phyloP scores from a whole-genome alignment of 2,329 filamentous ascomycete genomes.

The Tolypocladium pustulatum region DNA sequence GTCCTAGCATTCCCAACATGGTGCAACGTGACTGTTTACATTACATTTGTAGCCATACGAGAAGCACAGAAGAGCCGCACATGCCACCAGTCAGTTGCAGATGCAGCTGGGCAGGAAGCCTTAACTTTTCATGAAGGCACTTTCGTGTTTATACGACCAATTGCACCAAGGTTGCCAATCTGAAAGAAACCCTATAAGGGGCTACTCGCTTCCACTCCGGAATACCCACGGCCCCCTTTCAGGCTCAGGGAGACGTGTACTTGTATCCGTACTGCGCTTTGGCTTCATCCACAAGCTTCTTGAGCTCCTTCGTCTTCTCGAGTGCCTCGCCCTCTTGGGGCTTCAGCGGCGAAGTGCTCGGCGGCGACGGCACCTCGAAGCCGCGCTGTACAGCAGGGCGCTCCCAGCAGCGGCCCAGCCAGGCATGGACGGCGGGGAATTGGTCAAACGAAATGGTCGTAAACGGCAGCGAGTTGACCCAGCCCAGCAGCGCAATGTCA shows the following conservation, averaged over 20 bases:
- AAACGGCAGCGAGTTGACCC: conserved; percentile 37
- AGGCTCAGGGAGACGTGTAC: conserved; percentile 27
- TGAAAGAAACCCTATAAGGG: neutral
- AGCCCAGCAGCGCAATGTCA: conserved; percentile 64
- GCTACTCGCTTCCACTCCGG: neutral
- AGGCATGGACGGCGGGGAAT: conserved; percentile 63
- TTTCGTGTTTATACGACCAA: neutral
- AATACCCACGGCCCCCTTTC: too few species aligned
- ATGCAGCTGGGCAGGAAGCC: too few species aligned
- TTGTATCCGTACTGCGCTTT: conserved; percentile 39
- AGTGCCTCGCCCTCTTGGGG: conserved; percentile 9
- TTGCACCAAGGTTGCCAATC: neutral
- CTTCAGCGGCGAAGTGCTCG: conserved; percentile 19
- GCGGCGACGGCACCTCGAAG: conserved; percentile 52
- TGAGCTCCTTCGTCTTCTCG: conserved; percentile 14
- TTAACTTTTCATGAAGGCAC: neutral
- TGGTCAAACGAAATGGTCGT: conserved; percentile 35
- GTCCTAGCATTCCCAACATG: neutral
- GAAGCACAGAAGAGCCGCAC: neutral
- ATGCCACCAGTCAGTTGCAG: neutral
- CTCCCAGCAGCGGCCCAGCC: conserved; percentile 59
- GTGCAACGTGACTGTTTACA: neutral
- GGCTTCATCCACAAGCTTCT: conserved; percentile 23
- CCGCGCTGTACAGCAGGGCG: conserved; percentile 65
- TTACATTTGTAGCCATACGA: neutral